Evolutionary conservation across 345 rosid species (phyloP).

Genomic region (Linum lewisii): DNA sequence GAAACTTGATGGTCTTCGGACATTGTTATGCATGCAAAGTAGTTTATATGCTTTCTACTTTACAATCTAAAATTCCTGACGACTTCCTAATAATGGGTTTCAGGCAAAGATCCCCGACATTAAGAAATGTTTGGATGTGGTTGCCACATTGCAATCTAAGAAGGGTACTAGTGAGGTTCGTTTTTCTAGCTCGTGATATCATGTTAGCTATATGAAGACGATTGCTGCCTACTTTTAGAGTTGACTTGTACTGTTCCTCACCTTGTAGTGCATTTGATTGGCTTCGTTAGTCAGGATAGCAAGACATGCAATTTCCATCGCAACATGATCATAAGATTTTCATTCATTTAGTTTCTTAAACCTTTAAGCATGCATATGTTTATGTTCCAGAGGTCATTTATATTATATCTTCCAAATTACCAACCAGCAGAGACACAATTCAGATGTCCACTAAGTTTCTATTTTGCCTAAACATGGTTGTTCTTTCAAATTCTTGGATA

Average conservation of each 20-base stretch:
- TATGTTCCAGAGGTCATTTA: neutral
- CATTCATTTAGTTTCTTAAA: too few relatives aligned
- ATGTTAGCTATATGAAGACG: neutral
- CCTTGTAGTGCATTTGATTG: too few relatives aligned
- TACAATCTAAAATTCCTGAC: neutral
- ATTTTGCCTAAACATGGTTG: neutral
- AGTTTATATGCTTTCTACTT: neutral
- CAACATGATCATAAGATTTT: too few relatives aligned
- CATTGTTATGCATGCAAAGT: neutral
- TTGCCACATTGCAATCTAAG: constrained; percentile 75
- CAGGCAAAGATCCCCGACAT: constrained; percentile 94
- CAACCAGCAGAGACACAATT: neutral
- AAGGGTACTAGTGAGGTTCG: constrained; percentile 81
- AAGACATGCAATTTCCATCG: too few relatives aligned
- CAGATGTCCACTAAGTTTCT: neutral
- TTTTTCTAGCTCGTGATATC: constrained; percentile 12
- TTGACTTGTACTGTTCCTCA: too few relatives aligned
- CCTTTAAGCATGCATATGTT: neutral
- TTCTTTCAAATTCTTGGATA: neutral
- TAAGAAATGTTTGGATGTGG: constrained; percentile 79
- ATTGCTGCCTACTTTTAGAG: neutral
- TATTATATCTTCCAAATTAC: too few relatives aligned
- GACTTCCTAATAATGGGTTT: constrained; percentile 2
- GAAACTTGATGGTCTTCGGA: neutral
- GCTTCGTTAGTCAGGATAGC: too few relatives aligned